phyloP scores from a whole-genome alignment of 306 rosid species.

The Rosa rugosa region DNA sequence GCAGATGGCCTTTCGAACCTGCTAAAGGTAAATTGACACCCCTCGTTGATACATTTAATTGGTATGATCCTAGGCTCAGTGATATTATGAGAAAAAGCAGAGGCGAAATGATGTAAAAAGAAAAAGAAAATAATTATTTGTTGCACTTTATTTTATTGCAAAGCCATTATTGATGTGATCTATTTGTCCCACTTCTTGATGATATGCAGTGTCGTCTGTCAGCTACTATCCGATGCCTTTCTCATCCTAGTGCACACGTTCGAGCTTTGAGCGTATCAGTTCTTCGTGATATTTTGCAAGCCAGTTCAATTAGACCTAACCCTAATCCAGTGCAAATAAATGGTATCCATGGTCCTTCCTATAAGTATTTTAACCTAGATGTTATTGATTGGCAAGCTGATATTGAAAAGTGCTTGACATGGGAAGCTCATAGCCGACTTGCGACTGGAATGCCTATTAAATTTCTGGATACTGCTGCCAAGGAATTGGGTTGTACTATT shows the following conservation, averaged over 20 bases:
- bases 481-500: conserved; percentile 74
- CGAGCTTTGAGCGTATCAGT: conserved; percentile 87
- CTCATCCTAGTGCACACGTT: conserved; percentile 91
- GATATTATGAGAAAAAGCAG: not conserved
- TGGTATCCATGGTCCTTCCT: conserved; percentile 49
- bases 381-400: conserved; percentile 78
- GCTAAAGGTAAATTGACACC: conserved; percentile 55
- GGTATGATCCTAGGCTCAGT: not conserved
- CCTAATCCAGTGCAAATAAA: conserved; percentile 45
- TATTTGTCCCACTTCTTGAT: conserved; percentile 20
- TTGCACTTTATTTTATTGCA: not conserved
- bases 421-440: conserved; percentile 86
- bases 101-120: not conserved
- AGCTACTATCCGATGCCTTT: conserved; percentile 77
- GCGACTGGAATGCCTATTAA: conserved; percentile 63
- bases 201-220: conserved; percentile 82
- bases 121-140: not conserved
- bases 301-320: conserved; percentile 53
- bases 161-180: conserved; percentile 2
- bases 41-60: not conserved
- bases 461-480: conserved; percentile 74
- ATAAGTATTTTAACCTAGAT: conserved; percentile 52
- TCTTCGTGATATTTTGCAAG: conserved; percentile 75
- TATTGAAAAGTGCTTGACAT: conserved; percentile 73
- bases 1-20: conserved; percentile 94